Conservation (phyloP, 495 filamentous ascomycete species). For the Podospora australis region DNA sequence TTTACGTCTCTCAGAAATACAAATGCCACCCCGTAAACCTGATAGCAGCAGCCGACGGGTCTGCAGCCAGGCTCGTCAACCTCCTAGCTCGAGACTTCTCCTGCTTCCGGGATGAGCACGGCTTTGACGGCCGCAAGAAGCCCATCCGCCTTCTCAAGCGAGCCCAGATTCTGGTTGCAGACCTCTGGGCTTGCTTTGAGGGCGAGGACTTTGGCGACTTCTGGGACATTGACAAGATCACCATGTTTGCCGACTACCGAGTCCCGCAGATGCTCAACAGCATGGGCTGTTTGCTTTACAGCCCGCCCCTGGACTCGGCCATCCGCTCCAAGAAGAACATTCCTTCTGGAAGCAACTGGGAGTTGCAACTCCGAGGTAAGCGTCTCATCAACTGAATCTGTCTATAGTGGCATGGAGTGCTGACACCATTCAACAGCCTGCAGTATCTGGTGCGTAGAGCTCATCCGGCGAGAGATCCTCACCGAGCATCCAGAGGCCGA, state of each 20-base stretch:
- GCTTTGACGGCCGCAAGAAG: conserved; percentile 60
- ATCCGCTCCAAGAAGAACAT: conserved; percentile 58
- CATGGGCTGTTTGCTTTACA: conserved; percentile 77
- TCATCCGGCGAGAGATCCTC: conserved; percentile 78
- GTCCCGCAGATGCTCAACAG: conserved; percentile 88
- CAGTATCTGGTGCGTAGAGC: conserved; percentile 90
- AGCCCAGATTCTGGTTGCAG: conserved; percentile 91
- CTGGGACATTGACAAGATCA: conserved; percentile 85
- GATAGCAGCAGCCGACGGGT: conserved; percentile 67
- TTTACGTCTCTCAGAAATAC: conserved; percentile 57
- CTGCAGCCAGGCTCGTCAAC: conserved; percentile 79
- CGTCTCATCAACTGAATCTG: neutral
- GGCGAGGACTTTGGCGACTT: conserved; percentile 77
- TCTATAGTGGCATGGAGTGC: neutral
- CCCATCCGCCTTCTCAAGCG: conserved; percentile 80
- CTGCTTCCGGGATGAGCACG: conserved; percentile 77
- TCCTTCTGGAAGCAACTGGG: conserved; percentile 68
- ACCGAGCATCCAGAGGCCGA: conserved; percentile 58
- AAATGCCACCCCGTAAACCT: conserved; percentile 66
- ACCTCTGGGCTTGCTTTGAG: conserved; percentile 91
- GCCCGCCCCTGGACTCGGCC: conserved; percentile 65
- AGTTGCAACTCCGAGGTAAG: conserved; percentile 76
- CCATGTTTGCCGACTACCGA: conserved; percentile 98
- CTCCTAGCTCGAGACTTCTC: conserved; percentile 69
- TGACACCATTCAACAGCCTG: conserved; percentile 42